Conservation (phyloP, 805 yeast species). For the Metschnikowia rubicola region DNA sequence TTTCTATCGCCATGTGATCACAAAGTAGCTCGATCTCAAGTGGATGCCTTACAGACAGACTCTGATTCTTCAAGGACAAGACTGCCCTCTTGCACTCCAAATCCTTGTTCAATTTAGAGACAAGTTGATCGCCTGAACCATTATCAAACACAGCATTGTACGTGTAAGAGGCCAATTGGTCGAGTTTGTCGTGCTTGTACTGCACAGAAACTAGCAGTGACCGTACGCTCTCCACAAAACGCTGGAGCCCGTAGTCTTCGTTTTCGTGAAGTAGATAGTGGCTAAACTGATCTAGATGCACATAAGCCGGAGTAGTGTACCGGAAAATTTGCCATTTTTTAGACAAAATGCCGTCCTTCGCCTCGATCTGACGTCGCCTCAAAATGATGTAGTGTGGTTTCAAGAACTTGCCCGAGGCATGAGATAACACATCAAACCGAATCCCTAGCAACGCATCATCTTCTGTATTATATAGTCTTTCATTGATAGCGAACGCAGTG, state of each 20-base stretch:
- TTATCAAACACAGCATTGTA: neutral
- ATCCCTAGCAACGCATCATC: conserved; percentile 41
- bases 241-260: conserved; percentile 17
- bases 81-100: conserved; percentile 24
- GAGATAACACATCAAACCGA: conserved; percentile 45
- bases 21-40: conserved; percentile 23
- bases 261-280: conserved; percentile 11
- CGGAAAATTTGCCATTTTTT: conserved; percentile 30
- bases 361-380: conserved; percentile 4
- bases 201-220: conserved; percentile 23
- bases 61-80: conserved; percentile 1
- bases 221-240: conserved; percentile 25
- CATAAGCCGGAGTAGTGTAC: conserved; percentile 35
- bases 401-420: conserved; percentile 21
- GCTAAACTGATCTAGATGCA: conserved; percentile 23
- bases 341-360: neutral
- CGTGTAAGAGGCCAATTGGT: conserved; percentile 10
- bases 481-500: conserved; percentile 50
- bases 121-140: conserved; percentile 3
- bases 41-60: neutral
- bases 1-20: conserved; percentile 15
- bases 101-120: conserved; percentile 22
- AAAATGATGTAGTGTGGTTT: conserved; percentile 50
- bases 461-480: conserved; percentile 22
- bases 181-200: conserved; percentile 31